Percentiles rank a stretch among this genome's conserved stretches.
phyloP scores from a whole-genome alignment of 345 rosid species.

The Excoecaria agallocha region DNA sequence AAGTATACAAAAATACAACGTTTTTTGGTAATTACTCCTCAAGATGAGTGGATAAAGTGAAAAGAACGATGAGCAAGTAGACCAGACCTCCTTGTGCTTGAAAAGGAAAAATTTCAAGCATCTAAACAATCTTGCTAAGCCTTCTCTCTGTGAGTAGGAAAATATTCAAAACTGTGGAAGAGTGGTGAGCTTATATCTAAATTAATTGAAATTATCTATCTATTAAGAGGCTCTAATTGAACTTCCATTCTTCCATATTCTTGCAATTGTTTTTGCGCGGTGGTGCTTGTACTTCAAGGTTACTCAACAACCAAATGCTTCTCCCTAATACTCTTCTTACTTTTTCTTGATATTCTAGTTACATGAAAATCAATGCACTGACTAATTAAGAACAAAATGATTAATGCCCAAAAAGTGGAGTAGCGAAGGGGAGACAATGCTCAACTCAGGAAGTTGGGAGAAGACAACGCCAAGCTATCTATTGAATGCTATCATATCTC shows the following conservation, averaged over 20 bases:
- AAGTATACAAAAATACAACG: constrained; percentile 39
- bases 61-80: neutral
- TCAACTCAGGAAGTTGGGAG: too few relatives aligned
- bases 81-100: constrained; percentile 14
- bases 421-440: too few relatives aligned
- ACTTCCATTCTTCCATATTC: constrained; percentile 64
- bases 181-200: constrained; percentile 13
- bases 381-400: constrained; percentile 64
- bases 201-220: constrained; percentile 34
- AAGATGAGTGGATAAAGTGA: constrained; percentile 9
- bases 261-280: constrained; percentile 42
- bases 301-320: constrained; percentile 80
- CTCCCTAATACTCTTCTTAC: constrained; percentile 46
- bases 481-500: too few relatives aligned
- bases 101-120: constrained; percentile 20
- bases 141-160: constrained; percentile 10
- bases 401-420: constrained; percentile 66
- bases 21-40: constrained; percentile 20
- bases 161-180: constrained; percentile 24
- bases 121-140: constrained; percentile 15
- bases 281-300: constrained; percentile 47
- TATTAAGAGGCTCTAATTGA: constrained; percentile 81
- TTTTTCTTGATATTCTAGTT: constrained; percentile 60
- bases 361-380: constrained; percentile 44
- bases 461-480: too few relatives aligned